A percentile compares a stretch with the other conserved stretches of the same genome.
phyloP scores from a whole-genome alignment of 352 stramenopile genomes.

The Pythium apleroticum region DNA sequence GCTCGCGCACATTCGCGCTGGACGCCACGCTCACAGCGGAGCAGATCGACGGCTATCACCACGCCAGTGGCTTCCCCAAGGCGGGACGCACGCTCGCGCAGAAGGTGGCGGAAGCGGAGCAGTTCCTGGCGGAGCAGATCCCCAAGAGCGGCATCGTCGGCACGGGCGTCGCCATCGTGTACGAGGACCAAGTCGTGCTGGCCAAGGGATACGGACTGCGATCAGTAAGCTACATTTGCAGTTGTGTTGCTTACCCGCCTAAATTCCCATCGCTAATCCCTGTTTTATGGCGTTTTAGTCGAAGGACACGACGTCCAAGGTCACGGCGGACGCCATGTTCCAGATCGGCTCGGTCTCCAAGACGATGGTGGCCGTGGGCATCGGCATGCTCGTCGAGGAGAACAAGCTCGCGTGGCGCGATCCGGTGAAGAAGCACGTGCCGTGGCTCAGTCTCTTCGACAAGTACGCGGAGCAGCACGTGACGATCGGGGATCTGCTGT shows the following conservation, averaged over 20 bases:
- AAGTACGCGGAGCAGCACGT: slow-evolving; percentile 54
- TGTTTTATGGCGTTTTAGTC: slow-evolving; percentile 11
- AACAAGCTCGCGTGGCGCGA: slow-evolving; percentile 51
- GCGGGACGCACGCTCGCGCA: slow-evolving; percentile 33
- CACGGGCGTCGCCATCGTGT: slow-evolving; percentile 49
- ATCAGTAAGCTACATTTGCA: background rate
- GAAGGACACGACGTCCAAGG: slow-evolving; percentile 33
- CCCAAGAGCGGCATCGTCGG: slow-evolving; percentile 40
- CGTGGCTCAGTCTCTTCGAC: slow-evolving; percentile 48
- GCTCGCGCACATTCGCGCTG: background rate
- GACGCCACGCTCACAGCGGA: background rate
- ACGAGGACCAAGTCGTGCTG: slow-evolving; percentile 41
- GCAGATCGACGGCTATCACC: slow-evolving; percentile 28
- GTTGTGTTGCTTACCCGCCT: background rate
- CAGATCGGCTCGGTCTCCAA: slow-evolving; percentile 70
- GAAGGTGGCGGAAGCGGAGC: slow-evolving; percentile 45
- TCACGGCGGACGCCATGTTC: slow-evolving; percentile 49
- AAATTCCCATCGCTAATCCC: background rate
- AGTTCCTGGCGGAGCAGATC: slow-evolving; percentile 49
- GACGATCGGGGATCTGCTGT: slow-evolving; percentile 50
- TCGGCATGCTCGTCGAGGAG: slow-evolving; percentile 44
- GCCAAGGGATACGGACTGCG: slow-evolving; percentile 20
- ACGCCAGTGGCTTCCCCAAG: slow-evolving; percentile 36
- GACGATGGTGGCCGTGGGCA: slow-evolving; percentile 49
- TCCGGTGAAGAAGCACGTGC: slow-evolving; percentile 52